These are phyloP conservation scores for Areca catechu DNA, from an alignment of 176 grass and related monocot species.

Conservation along the genomic window DNA sequence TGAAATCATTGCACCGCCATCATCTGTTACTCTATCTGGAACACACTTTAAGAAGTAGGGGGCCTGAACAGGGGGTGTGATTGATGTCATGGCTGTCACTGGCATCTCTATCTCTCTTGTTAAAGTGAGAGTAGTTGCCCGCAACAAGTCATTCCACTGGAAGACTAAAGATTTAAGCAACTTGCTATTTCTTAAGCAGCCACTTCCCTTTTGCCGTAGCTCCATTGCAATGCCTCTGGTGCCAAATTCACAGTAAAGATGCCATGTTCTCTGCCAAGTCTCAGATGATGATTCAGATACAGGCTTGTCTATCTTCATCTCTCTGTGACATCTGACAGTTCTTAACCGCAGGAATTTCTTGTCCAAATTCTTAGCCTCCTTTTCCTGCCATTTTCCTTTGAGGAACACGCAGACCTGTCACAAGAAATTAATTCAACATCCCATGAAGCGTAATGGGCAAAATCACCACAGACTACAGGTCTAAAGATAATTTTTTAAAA, in stretches of 20 bases:
- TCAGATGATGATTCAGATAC: conserved; percentile 33
- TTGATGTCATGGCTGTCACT: conserved; percentile 52
- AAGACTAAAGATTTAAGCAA: conserved; percentile 42
- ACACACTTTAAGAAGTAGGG: conserved; percentile 85
- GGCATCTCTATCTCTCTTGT: conserved; percentile 30
- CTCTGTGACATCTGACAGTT: conserved; percentile 57
- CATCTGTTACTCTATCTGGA: conserved; percentile 85
- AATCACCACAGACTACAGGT: too few species aligned
- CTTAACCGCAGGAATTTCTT: conserved; percentile 48
- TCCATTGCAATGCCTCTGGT: conserved; percentile 60
- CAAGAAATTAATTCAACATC: neutral
- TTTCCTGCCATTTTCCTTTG: conserved; percentile 56
- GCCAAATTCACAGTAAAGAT: conserved; percentile 77
- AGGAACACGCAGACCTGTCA: conserved; percentile 73
- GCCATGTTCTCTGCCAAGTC: conserved; percentile 73
- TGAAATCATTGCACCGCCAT: conserved; percentile 85
- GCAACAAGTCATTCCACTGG: conserved; percentile 68
- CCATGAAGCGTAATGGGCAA: too few species aligned
- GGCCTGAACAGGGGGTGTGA: conserved; percentile 77
- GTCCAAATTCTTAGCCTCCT: conserved; percentile 10
- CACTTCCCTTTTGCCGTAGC: conserved; percentile 26
- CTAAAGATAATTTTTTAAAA: too few species aligned
- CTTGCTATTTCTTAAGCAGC: conserved; percentile 66
- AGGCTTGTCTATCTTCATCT: conserved; percentile 54
- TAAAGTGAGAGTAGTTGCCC: conserved; percentile 39